Base-by-base conservation (phyloP, 768 basidiomycete species). In the Lyophyllum decastes region DNA sequence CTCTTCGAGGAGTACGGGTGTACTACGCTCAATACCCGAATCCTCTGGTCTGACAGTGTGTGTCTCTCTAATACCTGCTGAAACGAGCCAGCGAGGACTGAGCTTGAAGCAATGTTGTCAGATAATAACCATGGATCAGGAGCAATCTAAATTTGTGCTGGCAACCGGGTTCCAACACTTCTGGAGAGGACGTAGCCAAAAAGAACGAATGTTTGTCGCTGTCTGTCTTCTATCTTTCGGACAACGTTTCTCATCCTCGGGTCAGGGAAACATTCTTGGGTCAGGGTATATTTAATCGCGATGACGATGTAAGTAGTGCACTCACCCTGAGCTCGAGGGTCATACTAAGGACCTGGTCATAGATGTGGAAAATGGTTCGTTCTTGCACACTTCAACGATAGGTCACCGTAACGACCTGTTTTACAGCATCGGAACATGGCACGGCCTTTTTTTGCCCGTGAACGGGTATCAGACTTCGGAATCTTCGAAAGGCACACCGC, bases 121-220 rank as follows among this genome's bases (percentile, higher is more conserved):
- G 88, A 85, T 90, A 26, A 85, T 89, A 34, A 82, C 87, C 25
- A 89, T 89, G 85, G 88, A 90, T 68, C 82, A 86, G 68, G 82
- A 85, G 52, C 87, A 89, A 61, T 71, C 78, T 55, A 88, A 88
- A 66, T 86, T 81, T 63, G 76, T 88, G 24, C 71, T 88, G 3
- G 75, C 88, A 0, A 87, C 87, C 4, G 86, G 87, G 0, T 89
- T 90, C 64, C 73, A 76, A 33, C 73, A 82, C 45, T 91, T 91
- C 65, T 88, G 85, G 84, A 78, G 88, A 66, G 88, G 89, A 7
- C 67, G 72, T 27, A 71, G 76, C 16, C 85, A 88, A 66, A 85
- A 87, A 61, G 87, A 89, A 69, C 74, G 87, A 65, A 76, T 88
- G 88, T 88, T 57, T 59, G 86, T 71, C 17, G 34, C 38, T 17